Evolutionary conservation across 108 stramenopile genomes (phyloP).

Genomic region (Cyclostephanos invisitatus): DNA sequence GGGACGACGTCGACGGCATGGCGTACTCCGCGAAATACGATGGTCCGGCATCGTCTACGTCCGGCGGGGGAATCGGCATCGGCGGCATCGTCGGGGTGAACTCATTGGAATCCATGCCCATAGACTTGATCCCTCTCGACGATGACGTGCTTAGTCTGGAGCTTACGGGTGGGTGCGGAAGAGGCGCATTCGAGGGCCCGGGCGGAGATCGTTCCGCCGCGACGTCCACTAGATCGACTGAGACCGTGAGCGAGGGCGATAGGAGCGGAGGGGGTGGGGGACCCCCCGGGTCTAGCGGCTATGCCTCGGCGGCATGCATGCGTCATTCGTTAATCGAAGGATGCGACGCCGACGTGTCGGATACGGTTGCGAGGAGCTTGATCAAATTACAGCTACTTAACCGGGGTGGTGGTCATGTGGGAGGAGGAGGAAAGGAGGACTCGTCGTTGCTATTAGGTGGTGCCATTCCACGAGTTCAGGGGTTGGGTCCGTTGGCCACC

Average conservation of each 20-base stretch:
- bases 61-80: background rate
- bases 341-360: conserved; percentile 61
- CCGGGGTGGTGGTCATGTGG: conserved; percentile 13
- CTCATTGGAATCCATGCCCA: conserved; percentile 37
- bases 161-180: conserved; percentile 25
- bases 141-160: conserved; percentile 51
- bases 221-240: too few relatives aligned
- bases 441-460: conserved; percentile 50
- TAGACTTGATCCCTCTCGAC: conserved; percentile 51
- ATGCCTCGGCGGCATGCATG: conserved; percentile 27
- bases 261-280: background rate
- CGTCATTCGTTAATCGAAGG: conserved; percentile 60
- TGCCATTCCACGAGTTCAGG: conserved; percentile 71
- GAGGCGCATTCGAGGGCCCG: background rate
- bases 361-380: conserved; percentile 67
- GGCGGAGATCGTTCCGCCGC: background rate
- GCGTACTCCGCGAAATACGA: background rate
- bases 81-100: conserved; percentile 13
- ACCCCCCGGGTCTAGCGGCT: background rate
- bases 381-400: conserved; percentile 70
- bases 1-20: background rate
- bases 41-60: background rate
- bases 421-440: background rate
- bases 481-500: conserved; percentile 69
- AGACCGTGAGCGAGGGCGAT: background rate